Evolutionary conservation across 768 basidiomycete species (phyloP), one percentile per base, ranked within the genome.

Genomic region (Pluteus cervinus): DNA sequence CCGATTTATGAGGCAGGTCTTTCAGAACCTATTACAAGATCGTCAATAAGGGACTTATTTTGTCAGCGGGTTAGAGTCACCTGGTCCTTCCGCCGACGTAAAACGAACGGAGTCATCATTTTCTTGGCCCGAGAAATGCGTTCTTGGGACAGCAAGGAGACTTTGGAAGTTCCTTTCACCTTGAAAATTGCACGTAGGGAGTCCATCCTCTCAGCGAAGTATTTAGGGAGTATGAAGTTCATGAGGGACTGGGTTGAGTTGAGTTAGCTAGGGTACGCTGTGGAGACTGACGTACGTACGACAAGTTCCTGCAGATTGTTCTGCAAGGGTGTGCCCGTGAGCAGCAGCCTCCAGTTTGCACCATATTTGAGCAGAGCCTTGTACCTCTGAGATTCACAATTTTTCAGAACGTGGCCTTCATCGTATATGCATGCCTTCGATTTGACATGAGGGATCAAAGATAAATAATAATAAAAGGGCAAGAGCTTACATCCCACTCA

Each of bases 71-170:
- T 12, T 11, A 12, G 16, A 43, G 66, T 33, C 50, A 79, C 87
- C 65, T 96, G 92, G 51, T 93, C 91, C 62, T 99, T 99, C 50
- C 93, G 76, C 41, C 96, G 76, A n/a, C 96, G 84, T 14, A 99
- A 70, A 16, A 98, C 93, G 57, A 99, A 99, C 0, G 96, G 96
- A 5, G 91, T 96, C 86, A 99, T 91, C 92, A 99, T 97, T 58
- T 90, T 91, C 65, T 97, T 94, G 5, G 96, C 96, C 44, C 93
- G 68, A 14, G 88, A 90, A 16, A 97, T 87, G 34, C 96, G 86
- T 55, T 93, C 86, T 53, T 89, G 84, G 4, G 94, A 88, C 17
- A 98, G 80, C 16, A 97, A 60, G 18, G 87, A 85, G 34, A 86
- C 76, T 42, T 86, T 86, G 9, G 86, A 82, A 51, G 93, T 88